These are phyloP conservation scores for Prosopis cineraria DNA, from an alignment of 306 rosid species.

Conservation along the genomic window DNA sequence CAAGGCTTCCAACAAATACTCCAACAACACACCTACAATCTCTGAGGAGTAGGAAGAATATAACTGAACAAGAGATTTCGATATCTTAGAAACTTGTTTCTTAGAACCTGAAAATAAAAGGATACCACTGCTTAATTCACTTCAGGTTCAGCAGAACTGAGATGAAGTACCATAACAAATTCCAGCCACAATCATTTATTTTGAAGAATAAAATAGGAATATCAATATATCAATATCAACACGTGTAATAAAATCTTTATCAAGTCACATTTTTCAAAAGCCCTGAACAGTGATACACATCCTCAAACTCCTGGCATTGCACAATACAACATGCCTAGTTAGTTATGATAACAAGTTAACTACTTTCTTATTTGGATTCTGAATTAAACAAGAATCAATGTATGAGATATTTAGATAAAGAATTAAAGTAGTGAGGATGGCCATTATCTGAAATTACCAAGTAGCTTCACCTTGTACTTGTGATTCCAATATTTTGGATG, in stretches of 20 bases:
- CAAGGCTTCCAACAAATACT: constrained; percentile 57
- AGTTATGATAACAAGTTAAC: background rate
- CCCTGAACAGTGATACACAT: no score
- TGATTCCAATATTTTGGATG: background rate
- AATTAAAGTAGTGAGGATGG: background rate
- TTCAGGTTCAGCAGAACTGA: constrained; percentile 23
- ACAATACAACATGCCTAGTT: no score
- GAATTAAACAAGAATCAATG: background rate
- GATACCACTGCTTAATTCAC: constrained; percentile 30
- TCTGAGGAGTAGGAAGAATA: constrained; percentile 80
- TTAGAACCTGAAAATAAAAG: constrained; percentile 62
- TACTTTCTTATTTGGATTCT: background rate
- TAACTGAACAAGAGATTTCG: constrained; percentile 64
- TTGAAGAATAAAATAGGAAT: constrained; percentile 9
- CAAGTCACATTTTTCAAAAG: no score
- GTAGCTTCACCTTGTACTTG: background rate
- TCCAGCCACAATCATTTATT: constrained; percentile 6
- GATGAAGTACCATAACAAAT: background rate
- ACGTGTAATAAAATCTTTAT: no score
- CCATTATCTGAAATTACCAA: background rate
- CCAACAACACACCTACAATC: constrained; percentile 70
- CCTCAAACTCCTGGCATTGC: no score
- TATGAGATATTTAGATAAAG: constrained; percentile 4
- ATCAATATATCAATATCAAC: background rate
- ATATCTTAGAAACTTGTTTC: constrained; percentile 52